Conservation (phyloP, 805 yeast genomes). For the Candida orba region DNA sequence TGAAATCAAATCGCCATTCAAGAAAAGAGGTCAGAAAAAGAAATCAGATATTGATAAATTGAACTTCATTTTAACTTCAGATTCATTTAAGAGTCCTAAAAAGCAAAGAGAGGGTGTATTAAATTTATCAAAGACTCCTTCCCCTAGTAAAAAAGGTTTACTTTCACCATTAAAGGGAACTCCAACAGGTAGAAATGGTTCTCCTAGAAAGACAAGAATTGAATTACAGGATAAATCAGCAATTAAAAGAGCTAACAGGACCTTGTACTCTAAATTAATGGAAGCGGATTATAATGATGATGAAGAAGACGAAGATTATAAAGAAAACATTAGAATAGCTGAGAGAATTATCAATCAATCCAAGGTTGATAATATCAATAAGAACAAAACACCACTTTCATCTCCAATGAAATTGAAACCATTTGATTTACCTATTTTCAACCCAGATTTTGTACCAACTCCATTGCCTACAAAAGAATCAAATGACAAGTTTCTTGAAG, state of each 20-base stretch:
- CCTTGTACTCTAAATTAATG: slow-evolving; percentile 14
- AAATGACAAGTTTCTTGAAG: slow-evolving; percentile 25
- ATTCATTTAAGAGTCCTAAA: slow-evolving; percentile 25
- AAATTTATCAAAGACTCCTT: slow-evolving; percentile 8
- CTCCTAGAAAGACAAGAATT: slow-evolving; percentile 37
- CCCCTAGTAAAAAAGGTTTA: slow-evolving; percentile 31
- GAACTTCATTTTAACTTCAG: slow-evolving; percentile 10
- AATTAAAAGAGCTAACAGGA: slow-evolving; percentile 36
- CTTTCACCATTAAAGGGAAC: slow-evolving; percentile 24
- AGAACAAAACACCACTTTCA: slow-evolving; percentile 2
- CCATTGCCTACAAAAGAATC: slow-evolving; percentile 35
- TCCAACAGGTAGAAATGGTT: slow-evolving; percentile 40
- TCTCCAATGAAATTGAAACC: slow-evolving; percentile 23
- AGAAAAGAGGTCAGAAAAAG: not conserved
- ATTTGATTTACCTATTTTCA: slow-evolving; percentile 31
- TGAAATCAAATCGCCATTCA: not conserved
- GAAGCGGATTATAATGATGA: slow-evolving; percentile 25
- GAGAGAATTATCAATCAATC: slow-evolving; percentile 38
- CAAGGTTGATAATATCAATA: slow-evolving; percentile 17
- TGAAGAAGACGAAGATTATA: slow-evolving; percentile 26
- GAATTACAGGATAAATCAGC: slow-evolving; percentile 38
- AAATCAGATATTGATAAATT: slow-evolving; percentile 2
- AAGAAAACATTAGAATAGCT: slow-evolving; percentile 36
- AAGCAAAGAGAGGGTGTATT: slow-evolving; percentile 22
- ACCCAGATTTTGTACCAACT: slow-evolving; percentile 37